Base-by-base conservation (phyloP, 179 eudicot species). In the Kewa caespitosa region DNA sequence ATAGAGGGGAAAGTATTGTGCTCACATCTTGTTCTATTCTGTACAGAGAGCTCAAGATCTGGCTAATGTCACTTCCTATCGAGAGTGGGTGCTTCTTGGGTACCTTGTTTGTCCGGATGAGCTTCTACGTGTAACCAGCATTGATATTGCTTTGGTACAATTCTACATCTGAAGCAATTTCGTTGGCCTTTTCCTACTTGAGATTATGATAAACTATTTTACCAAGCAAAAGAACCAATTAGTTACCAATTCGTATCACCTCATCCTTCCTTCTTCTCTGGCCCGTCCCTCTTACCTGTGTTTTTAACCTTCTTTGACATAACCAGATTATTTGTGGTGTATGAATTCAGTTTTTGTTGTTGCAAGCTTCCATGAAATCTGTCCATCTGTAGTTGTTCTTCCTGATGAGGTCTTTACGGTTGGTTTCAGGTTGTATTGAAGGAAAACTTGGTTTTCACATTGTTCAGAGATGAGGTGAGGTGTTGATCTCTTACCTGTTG, bases 61-160 rank as follows among this genome's bases (percentile, higher is more conserved):
- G 62, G 98, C 98, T 76, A 96, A 93, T 87, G 98, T 96, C 73
- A 91, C 97, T 67, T 88, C 94, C 52, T 96, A 93, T 78, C 84
- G 97, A 64, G 97, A 96, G 73, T 96, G 99, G 99, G 98, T 91
- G 70, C 86, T 91, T 76, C 88, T 96, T 86, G 99, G 99, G 38
- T 96, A 93, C 80, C 97, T 96, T 83, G 98, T 91, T 84, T 96
- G 99, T 74, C 99, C 99, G 36, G 99, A 93, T 69, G 99, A 96
- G 90, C 99, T 96, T 77, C 92, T 96, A 70, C 94, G 99, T 70
- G 97, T 96, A 73, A 93, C 98, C 83, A 96, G 99, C 97, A 90
- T 93, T 73, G 99, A 96, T 81, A 93, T 96, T 87, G 97, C 99
- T 84, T 72, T 87, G 97, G 99, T 96, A 90, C 71, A 3, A 39